Evolutionary conservation across 148 eudicot species (phyloP).

Genomic region (Mesembryanthemum crystallinum): DNA sequence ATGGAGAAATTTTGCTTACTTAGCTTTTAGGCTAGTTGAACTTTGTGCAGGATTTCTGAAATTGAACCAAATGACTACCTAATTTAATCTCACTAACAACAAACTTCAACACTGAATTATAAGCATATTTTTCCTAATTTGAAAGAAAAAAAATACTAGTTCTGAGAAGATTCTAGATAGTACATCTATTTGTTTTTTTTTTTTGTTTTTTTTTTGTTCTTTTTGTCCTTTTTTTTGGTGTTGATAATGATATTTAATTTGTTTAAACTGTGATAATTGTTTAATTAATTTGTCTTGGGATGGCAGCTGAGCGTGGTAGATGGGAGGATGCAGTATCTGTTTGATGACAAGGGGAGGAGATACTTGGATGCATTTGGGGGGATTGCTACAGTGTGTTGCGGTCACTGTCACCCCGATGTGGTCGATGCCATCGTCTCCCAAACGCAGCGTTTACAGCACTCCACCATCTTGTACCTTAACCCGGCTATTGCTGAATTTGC

Average conservation of each 20-base stretch:
- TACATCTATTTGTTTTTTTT: too few species aligned
- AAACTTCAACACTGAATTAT: too few species aligned
- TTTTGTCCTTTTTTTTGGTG: not conserved
- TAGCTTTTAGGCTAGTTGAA: too few species aligned
- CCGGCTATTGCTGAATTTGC: conserved; percentile 86
- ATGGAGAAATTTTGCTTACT: too few species aligned
- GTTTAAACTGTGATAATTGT: not conserved
- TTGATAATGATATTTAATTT: not conserved
- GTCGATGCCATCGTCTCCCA: conserved; percentile 71
- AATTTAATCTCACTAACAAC: not conserved
- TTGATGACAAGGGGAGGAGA: conserved; percentile 81
- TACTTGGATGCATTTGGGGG: conserved; percentile 92
- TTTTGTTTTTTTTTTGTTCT: not conserved
- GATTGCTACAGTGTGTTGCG: conserved; percentile 86
- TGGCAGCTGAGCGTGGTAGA: conserved; percentile 81
- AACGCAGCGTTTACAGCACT: conserved; percentile 72
- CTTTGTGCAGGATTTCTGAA: too few species aligned
- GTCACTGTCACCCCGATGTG: conserved; percentile 94
- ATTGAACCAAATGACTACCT: too few species aligned
- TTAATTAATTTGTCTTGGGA: not conserved
- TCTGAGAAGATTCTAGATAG: too few species aligned
- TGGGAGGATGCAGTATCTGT: conserved; percentile 95
- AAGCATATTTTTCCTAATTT: too few species aligned
- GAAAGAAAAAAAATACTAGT: too few species aligned
- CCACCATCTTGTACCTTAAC: conserved; percentile 80